Evolutionary conservation across 805 yeast species (phyloP), one percentile per base, ranked within the genome.

Genomic region (Yarrowia hollandica): DNA sequence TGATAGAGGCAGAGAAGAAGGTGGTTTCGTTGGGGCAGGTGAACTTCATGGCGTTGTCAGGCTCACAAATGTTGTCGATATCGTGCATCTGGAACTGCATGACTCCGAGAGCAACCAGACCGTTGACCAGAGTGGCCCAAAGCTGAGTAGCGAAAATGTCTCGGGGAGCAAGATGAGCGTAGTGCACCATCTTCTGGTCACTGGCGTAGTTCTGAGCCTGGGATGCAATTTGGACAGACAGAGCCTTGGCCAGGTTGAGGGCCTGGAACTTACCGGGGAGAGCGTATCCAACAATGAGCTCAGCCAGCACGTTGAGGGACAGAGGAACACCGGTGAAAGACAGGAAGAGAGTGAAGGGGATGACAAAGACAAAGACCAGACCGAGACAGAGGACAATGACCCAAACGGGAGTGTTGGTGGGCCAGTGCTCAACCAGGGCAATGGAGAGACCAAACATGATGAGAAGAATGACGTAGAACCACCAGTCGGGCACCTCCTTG

Each of bases 401-500:
- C 82, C 83, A 83, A 9, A 82, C 75, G 0, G 88, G 85, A 6
- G 83, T 76, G 60, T 77, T 80, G 66, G 74, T 73, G 26, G 69
- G 71, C 74, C 78, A 77, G 7, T 69, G 71, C 46, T 73, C 67
- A 35, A 78, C 67, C 16, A 34, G 41, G 10, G 56, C 56, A 10
- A 48, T 16, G 8, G 56, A 48, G 16, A 82, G 72, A 1, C 73
- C 72, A 22, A 68, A 76, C 70, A 77, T 69, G 39, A 79, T 70
- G 2, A 74, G 63, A 8, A 82, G 72, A 23, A 84, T 74, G 12
- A 73, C 63, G n/a, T 81, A 60, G 37, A 79, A 85, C 88, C 90
- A 84, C 84, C 85, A 82, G 63, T 83, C 86, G 1, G 95, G 94
- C 18, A 84, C 88, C 63, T 85, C 90, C 34, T 77, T 77, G 69